phyloP scores from a whole-genome alignment of 192 early-diverging fungal genomes.

The Podila horticola region DNA sequence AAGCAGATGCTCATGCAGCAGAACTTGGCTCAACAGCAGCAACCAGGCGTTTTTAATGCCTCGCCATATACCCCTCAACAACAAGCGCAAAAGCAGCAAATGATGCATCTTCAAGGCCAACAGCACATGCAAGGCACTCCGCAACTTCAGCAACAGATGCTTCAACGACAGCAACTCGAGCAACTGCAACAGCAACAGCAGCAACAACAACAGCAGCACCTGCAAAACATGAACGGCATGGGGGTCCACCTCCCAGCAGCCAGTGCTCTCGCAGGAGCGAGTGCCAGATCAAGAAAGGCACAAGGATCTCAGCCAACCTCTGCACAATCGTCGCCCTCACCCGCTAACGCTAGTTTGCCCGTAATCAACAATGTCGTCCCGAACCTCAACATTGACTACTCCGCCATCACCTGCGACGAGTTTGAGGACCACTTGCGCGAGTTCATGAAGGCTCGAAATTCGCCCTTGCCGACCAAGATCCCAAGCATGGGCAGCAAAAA shows the following conservation, averaged over 20 bases:
- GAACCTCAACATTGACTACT: constrained; percentile 46
- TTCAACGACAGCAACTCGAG: constrained; percentile 15
- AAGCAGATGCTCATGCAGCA: constrained; percentile 26
- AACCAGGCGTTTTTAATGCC: constrained; percentile 28
- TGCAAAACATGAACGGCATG: constrained; percentile 28
- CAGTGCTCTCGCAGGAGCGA: constrained; percentile 6
- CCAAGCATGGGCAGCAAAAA: constrained; percentile 53
- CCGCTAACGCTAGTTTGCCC: constrained; percentile 41
- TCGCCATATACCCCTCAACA: constrained; percentile 39
- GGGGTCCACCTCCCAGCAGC: constrained; percentile 13
- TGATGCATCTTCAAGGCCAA: constrained; percentile 17
- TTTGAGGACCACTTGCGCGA: constrained; percentile 47
- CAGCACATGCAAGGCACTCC: constrained; percentile 25
- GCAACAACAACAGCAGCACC: constrained; percentile 28
- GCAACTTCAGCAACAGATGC: constrained; percentile 21
- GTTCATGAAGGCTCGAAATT: constrained; percentile 39
- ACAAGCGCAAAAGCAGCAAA: constrained; percentile 24
- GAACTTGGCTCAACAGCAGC: constrained; percentile 25
- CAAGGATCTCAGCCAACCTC: constrained; percentile 49
- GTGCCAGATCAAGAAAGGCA: constrained; percentile 26
- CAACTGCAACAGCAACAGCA: constrained; percentile 26
- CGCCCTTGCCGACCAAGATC: constrained; percentile 44
- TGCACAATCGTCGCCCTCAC: constrained; percentile 48
- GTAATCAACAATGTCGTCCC: constrained; percentile 39
- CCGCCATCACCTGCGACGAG: constrained; percentile 35